Conservation (phyloP, 257 asterid genomes). For the Mentha longifolia region DNA sequence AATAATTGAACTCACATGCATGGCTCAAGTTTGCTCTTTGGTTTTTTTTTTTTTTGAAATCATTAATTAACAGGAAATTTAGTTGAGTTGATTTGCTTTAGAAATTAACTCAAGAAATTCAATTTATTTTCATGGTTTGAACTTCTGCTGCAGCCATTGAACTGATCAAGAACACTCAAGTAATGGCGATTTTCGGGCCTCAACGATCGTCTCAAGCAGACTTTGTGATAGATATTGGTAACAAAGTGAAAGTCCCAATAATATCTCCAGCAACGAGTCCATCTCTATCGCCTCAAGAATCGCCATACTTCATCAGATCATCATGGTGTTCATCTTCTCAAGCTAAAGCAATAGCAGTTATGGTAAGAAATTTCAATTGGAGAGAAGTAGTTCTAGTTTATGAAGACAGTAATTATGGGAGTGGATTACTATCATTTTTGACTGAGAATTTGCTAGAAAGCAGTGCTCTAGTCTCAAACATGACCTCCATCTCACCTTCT, state of each 20-base stretch:
- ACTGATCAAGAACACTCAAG: conserved; percentile 47
- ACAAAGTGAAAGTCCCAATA: conserved; percentile 48
- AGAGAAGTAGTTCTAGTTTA: conserved; percentile 48
- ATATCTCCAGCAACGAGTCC: conserved; percentile 58
- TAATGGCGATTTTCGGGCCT: conserved; percentile 57
- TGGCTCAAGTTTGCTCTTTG: too few relatives aligned
- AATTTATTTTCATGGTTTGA: background rate
- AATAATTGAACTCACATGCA: too few relatives aligned
- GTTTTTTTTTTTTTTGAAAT: too few relatives aligned
- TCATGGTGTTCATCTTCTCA: conserved; percentile 49
- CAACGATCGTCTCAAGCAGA: conserved; percentile 48
- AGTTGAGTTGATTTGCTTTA: too few relatives aligned
- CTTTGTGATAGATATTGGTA: conserved; percentile 50
- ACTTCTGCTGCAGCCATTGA: conserved; percentile 45
- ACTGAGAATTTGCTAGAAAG: conserved; percentile 40
- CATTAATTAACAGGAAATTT: too few relatives aligned
- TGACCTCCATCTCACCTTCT: conserved; percentile 43
- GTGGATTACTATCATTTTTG: conserved; percentile 48
- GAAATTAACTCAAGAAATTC: too few relatives aligned
- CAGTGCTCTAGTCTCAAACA: conserved; percentile 36
- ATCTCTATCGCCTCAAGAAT: conserved; percentile 47
- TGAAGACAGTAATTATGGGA: conserved; percentile 44
- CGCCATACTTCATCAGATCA: conserved; percentile 50
- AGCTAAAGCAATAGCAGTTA: conserved; percentile 50
- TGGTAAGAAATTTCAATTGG: conserved; percentile 48